These are phyloP conservation scores for Aspergillus unguis DNA, from an alignment of 2,329 filamentous ascomycete species.

Conservation along the genomic window DNA sequence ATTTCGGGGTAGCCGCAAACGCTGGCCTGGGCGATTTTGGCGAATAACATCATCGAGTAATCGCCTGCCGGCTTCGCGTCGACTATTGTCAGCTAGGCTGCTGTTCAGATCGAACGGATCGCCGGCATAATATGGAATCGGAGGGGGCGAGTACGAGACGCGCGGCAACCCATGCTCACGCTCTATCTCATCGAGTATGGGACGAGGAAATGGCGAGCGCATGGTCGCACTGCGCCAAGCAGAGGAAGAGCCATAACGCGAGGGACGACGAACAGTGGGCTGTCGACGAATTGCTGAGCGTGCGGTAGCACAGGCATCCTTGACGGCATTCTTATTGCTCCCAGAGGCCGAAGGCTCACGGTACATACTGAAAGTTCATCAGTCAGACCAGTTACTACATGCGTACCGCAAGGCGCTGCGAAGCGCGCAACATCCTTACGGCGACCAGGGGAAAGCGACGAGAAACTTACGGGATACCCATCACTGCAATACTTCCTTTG, in stretches of 20 bases:
- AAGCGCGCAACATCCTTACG: conserved; percentile 15
- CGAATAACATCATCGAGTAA: conserved; percentile 35
- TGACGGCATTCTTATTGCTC: conserved; percentile 42
- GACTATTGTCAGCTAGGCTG: conserved; percentile 21
- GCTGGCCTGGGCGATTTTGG: conserved; percentile 32
- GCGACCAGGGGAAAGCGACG: conserved; percentile 5
- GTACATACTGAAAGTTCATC: conserved; percentile 48
- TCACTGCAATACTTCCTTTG: conserved; percentile 15
- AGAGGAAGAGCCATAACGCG: conserved; percentile 23
- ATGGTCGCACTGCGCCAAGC: conserved; percentile 28
- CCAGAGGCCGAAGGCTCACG: conserved; percentile 51
- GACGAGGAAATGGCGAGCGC: conserved; percentile 29
- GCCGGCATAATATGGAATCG: conserved; percentile 26
- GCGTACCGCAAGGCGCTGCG: conserved; percentile 12
- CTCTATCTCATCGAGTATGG: conserved; percentile 31
- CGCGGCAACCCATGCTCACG: conserved; percentile 24
- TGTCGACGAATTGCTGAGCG: conserved; percentile 59
- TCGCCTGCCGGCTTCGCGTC: conserved; percentile 34
- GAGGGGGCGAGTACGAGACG: conserved; percentile 26
- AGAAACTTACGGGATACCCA: conserved; percentile 44
- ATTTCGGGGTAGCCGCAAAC: conserved; percentile 37
- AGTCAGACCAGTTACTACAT: conserved; percentile 17
- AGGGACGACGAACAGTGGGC: conserved; percentile 34
- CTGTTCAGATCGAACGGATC: conserved; percentile 28
- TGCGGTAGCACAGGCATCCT: conserved; percentile 52